Percentiles rank a stretch among this genome's conserved stretches.
Evolutionary conservation across 2,329 filamentous ascomycete species (phyloP).

Genomic region (Alternaria metachromatica): DNA sequence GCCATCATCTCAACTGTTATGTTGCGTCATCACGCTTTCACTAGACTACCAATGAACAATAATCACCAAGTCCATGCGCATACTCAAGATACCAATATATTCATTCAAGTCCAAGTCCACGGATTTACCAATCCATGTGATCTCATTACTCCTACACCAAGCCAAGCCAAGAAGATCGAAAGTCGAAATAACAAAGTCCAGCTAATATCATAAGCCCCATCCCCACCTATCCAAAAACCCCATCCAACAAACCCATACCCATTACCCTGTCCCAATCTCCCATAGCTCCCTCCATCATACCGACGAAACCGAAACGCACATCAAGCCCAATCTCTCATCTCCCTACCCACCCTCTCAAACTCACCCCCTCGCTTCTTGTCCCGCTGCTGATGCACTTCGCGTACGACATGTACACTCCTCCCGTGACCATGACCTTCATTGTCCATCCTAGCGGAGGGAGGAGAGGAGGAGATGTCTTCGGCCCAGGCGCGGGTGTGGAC

Average conservation of each 20-base stretch:
- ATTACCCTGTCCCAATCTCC: background rate
- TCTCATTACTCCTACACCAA: background rate
- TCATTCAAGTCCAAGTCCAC: background rate
- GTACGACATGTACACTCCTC: constrained; percentile 32
- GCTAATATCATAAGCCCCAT: background rate
- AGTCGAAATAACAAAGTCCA: background rate
- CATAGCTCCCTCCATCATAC: background rate
- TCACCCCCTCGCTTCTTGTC: constrained; percentile 7
- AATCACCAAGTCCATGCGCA: background rate
- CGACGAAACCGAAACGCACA: background rate
- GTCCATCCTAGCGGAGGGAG: background rate
- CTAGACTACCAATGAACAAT: background rate
- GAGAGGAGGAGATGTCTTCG: constrained; percentile 1
- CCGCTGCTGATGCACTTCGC: constrained; percentile 31
- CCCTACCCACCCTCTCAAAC: constrained; percentile 11
- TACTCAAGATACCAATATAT: background rate
- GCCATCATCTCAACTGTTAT: too few relatives aligned
- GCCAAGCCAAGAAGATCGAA: background rate
- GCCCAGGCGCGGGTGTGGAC: constrained; percentile 36
- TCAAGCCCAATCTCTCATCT: constrained; percentile 17
- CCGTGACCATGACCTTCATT: background rate
- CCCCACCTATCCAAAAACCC: background rate
- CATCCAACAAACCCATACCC: background rate
- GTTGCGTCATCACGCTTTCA: background rate
- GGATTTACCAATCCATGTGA: background rate